Evolutionary conservation across 2,329 filamentous ascomycete genomes (phyloP), one percentile per base, ranked within the genome.

Genomic region (Ilyonectria sp.): DNA sequence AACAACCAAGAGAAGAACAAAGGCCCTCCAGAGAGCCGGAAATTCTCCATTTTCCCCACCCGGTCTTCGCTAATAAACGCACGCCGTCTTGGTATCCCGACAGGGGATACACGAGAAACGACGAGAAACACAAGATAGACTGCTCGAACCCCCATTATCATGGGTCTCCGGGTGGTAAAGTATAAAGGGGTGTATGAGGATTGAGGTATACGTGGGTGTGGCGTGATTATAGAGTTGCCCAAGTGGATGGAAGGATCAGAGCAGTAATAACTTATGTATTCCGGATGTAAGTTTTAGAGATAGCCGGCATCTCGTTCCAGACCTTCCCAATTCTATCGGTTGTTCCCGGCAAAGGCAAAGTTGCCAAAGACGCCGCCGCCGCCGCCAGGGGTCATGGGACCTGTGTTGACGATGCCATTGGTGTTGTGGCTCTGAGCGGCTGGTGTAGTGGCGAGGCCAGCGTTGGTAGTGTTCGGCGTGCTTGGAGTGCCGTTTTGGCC

Each of bases 301-400:
- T 23, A 31, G 9, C 35, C n/a, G 23, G 33, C 43, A 54, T 47
- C 33, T 55, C 35, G 10, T n/a, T 55, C 10, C 54, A 21, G 37
- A 43, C 50, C 17, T 19, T 46, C 46, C 37, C 35, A 9, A 31
- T 19, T 67, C 74, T 77, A 82, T 72, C 81, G 80, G 73, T 76
- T 79, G 63, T 75, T 76, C 65, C 81, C 82, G 40, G 79, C 81
- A 80, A 89, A 88, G 67, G 86, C 84, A 81, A 95, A 95, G 78
- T 86, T 89, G 54, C 93, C 93, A 84, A 95, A 94, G 26, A 91
- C 90, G 58, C 93, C 92, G 29, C 91, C 91, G 2, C 90, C 90
- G 21, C 90, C 92, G 29, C 93, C 93, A 1, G 94, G 94, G 8
- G 94, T 96, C 87, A 94, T 91, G 40, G 92, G 89, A 3, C 91